Percentiles rank a stretch among this genome's conserved stretches.
phyloP scores from a whole-genome alignment of 169 alveolate species.

The Perkinsus marinus region DNA sequence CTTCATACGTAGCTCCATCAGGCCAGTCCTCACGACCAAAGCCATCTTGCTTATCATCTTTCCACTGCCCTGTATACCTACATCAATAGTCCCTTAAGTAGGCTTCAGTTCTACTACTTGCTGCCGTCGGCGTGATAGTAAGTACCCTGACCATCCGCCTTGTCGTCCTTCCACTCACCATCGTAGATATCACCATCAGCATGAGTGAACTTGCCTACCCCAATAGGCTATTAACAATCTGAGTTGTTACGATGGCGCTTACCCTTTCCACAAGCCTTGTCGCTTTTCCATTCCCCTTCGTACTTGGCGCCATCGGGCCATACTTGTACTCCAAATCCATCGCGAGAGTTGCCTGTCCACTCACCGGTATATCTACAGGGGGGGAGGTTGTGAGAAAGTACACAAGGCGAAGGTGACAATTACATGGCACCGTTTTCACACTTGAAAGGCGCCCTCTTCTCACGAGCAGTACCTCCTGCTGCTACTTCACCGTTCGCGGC shows the following conservation, averaged over 20 bases:
- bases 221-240: too few species aligned
- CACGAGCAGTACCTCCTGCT: not conserved
- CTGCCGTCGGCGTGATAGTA: conserved; percentile 69
- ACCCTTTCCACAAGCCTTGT: conserved; percentile 65
- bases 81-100: too few species aligned
- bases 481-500: not conserved
- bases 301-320: conserved; percentile 55
- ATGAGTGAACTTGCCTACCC: conserved; percentile 57
- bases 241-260: too few species aligned
- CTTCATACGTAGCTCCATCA: conserved; percentile 72
- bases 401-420: not conserved
- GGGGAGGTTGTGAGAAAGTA: not conserved
- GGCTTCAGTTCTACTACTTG: too few species aligned
- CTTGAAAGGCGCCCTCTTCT: not conserved
- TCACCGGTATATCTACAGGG: conserved; percentile 5
- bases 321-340: conserved; percentile 47
- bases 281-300: conserved; percentile 51
- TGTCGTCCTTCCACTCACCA: conserved; percentile 66
- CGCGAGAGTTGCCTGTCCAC: conserved; percentile 43
- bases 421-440: not conserved
- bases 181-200: conserved; percentile 69
- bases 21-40: conserved; percentile 71
- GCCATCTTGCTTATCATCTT: conserved; percentile 73
- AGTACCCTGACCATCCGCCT: conserved; percentile 72
- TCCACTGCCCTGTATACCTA: conserved; percentile 57